A percentile compares a stretch with the other conserved stretches of the same genome.
These are phyloP conservation scores for Simplicillium aogashimaense DNA, from an alignment of 2,329 filamentous ascomycete genomes.

Conservation along the genomic window DNA sequence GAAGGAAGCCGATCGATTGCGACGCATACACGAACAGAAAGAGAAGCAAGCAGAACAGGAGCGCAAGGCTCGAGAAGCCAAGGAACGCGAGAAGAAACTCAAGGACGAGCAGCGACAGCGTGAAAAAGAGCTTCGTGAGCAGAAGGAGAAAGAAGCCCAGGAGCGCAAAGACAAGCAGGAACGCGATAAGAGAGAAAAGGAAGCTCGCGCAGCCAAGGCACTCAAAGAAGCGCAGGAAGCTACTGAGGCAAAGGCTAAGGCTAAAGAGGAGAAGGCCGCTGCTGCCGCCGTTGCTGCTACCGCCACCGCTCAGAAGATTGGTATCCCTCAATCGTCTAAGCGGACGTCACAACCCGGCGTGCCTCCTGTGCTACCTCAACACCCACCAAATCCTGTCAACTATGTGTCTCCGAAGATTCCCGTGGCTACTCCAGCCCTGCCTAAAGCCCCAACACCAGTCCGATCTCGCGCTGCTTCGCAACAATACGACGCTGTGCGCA, in stretches of 20 bases:
- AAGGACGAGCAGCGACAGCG: slow-evolving; percentile 74
- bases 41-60: slow-evolving; percentile 80
- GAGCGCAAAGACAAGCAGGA: slow-evolving; percentile 52
- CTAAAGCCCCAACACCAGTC: slow-evolving; percentile 73
- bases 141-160: slow-evolving; percentile 58
- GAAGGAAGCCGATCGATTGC: slow-evolving; percentile 78
- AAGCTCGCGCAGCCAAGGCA: slow-evolving; percentile 43
- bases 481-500: slow-evolving; percentile 63
- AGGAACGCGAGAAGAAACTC: slow-evolving; percentile 68
- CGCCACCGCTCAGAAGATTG: no score
- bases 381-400: slow-evolving; percentile 44
- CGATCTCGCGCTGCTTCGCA: slow-evolving; percentile 70
- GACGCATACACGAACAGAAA: slow-evolving; percentile 71
- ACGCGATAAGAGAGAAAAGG: slow-evolving; percentile 52
- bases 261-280: slow-evolving; percentile 48
- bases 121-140: slow-evolving; percentile 69
- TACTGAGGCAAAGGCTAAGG: slow-evolving; percentile 44
- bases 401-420: slow-evolving; percentile 72
- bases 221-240: slow-evolving; percentile 47
- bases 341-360: slow-evolving; percentile 26
- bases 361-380: slow-evolving; percentile 45
- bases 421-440: slow-evolving; percentile 68
- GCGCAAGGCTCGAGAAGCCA: slow-evolving; percentile 56
- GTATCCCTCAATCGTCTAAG: slow-evolving; percentile 5
- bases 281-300: no score